phyloP scores from a whole-genome alignment of 1,139 yeast species.

The Lodderomyces orthopsilosis region DNA sequence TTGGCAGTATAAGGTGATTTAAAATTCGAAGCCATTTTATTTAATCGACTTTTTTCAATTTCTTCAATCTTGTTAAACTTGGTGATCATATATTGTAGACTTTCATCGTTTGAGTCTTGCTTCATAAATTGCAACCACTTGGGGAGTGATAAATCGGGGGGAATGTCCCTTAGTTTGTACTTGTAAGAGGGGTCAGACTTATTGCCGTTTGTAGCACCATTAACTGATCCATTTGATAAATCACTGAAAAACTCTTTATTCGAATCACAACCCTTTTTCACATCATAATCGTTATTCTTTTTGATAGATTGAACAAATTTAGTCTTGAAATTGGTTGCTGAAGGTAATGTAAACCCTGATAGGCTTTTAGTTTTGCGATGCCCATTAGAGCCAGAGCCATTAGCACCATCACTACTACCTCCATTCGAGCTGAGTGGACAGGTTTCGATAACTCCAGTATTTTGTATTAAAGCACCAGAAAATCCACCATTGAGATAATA shows the following conservation, averaged over 20 bases:
- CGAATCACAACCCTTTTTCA: background rate
- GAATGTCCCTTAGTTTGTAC: constrained; percentile 21
- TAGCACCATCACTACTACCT: constrained; percentile 1
- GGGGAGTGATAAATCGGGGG: constrained; percentile 31
- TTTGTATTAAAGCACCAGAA: constrained; percentile 5
- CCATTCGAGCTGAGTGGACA: background rate
- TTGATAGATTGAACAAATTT: constrained; percentile 33
- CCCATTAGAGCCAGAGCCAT: background rate
- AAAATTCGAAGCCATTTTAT: constrained; percentile 19
- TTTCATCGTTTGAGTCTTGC: constrained; percentile 19
- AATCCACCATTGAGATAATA: constrained; percentile 41
- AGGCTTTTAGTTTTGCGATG: constrained; percentile 14
- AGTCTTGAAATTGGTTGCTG: constrained; percentile 30
- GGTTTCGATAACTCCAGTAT: constrained; percentile 1
- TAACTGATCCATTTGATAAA: background rate
- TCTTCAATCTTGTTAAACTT: constrained; percentile 50
- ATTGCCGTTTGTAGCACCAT: background rate
- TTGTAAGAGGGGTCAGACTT: constrained; percentile 22
- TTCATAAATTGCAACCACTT: constrained; percentile 43
- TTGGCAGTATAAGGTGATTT: constrained; percentile 9
- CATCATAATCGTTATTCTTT: constrained; percentile 17
- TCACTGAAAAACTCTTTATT: constrained; percentile 1
- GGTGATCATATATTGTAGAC: constrained; percentile 31
- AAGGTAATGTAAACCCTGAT: constrained; percentile 37
- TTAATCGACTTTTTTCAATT: constrained; percentile 48